Percentiles rank a stretch among this genome's conserved stretches.
These are phyloP conservation scores for Lentinula raphanica DNA, from an alignment of 768 basidiomycete genomes.

Conservation along the genomic window DNA sequence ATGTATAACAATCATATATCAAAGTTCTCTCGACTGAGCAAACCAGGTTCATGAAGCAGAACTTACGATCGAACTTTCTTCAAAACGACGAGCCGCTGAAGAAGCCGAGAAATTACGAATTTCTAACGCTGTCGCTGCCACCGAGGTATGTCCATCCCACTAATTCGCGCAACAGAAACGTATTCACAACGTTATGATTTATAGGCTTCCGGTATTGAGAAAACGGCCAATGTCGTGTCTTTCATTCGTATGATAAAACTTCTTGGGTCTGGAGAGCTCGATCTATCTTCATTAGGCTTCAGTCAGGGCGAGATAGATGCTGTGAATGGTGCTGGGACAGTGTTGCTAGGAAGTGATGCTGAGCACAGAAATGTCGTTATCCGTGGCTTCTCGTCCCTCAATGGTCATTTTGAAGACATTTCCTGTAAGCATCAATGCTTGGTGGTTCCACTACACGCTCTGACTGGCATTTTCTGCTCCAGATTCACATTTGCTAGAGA, in stretches of 20 bases:
- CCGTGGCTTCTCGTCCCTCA: slow-evolving; percentile 48
- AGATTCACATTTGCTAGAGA: slow-evolving; percentile 62
- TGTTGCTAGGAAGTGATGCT: slow-evolving; percentile 51
- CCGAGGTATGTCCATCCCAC: slow-evolving; percentile 41
- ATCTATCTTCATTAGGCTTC: slow-evolving; percentile 36
- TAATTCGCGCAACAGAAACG: background rate
- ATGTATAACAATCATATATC: slow-evolving; percentile 13
- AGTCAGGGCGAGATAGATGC: slow-evolving; percentile 49
- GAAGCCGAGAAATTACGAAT: slow-evolving; percentile 51
- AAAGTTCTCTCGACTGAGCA: background rate
- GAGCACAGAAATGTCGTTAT: slow-evolving; percentile 48
- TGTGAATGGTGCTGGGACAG: slow-evolving; percentile 46
- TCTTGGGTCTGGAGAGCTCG: slow-evolving; percentile 40
- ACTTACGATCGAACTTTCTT: slow-evolving; percentile 46
- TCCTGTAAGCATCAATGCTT: slow-evolving; percentile 43
- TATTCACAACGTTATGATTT: background rate
- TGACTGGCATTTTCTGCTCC: slow-evolving; percentile 3
- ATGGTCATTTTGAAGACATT: slow-evolving; percentile 58
- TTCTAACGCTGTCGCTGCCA: slow-evolving; percentile 47
- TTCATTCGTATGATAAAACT: slow-evolving; percentile 55
- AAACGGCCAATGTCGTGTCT: slow-evolving; percentile 46
- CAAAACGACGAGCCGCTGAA: slow-evolving; percentile 52
- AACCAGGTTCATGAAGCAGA: slow-evolving; percentile 61
- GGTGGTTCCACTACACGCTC: slow-evolving; percentile 4
- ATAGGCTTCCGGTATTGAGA: slow-evolving; percentile 24